phyloP scores from a whole-genome alignment of 257 asterid species.

The Salvia rosmarinus region DNA sequence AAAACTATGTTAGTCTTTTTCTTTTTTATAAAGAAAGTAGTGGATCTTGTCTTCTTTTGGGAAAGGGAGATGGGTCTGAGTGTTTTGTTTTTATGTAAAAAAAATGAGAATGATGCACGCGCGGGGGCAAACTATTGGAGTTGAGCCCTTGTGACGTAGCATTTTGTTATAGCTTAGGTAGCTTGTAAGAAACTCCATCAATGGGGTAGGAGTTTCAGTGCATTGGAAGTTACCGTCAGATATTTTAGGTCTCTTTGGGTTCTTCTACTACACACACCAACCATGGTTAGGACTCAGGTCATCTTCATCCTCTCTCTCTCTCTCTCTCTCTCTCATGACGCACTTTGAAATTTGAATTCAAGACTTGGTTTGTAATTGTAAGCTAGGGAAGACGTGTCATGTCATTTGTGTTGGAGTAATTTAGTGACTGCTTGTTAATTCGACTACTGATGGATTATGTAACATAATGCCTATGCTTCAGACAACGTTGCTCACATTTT shows the following conservation, averaged over 20 bases:
- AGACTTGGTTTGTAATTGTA: conserved; percentile 59
- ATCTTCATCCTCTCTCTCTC: conserved; percentile 40
- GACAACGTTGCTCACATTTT: neutral
- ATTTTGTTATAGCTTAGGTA: conserved; percentile 4
- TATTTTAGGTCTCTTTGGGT: conserved; percentile 66
- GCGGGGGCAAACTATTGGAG: conserved; percentile 53
- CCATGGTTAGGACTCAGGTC: conserved; percentile 93
- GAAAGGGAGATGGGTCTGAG: conserved; percentile 43
- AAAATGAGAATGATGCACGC: neutral
- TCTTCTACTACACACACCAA: conserved; percentile 58
- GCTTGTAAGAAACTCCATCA: conserved; percentile 54
- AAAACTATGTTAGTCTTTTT: neutral
- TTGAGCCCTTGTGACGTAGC: conserved; percentile 40
- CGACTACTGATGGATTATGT: conserved; percentile 30
- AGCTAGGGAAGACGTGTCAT: conserved; percentile 45
- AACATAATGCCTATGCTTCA: conserved; percentile 24
- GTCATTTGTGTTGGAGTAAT: conserved; percentile 44
- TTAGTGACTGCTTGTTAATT: conserved; percentile 39
- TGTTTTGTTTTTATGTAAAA: conserved; percentile 1
- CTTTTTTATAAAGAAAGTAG: neutral
- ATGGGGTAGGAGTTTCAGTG: conserved; percentile 64
- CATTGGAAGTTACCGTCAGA: conserved; percentile 58
- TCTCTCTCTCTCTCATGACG: conserved; percentile 30
- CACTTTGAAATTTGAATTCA: conserved; percentile 35
- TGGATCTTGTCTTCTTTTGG: conserved; percentile 44